These are phyloP conservation scores for Sextonia rubra DNA, from an alignment of 164 flowering plant genomes.

Conservation along the genomic window DNA sequence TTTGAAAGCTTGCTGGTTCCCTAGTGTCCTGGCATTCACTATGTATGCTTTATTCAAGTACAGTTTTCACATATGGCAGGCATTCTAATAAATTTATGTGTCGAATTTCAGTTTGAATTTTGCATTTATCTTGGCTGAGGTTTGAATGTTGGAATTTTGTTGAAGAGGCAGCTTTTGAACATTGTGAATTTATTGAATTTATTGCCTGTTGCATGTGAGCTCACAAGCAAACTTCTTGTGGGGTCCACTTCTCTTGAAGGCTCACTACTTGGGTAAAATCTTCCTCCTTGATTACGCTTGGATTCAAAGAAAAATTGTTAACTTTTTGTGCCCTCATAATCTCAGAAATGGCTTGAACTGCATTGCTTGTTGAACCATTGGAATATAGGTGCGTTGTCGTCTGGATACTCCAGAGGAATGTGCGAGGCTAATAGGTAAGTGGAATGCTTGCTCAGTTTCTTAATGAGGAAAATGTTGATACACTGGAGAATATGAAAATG, in stretches of 20 bases:
- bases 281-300: too few relatives aligned
- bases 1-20: neutral
- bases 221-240: too few relatives aligned
- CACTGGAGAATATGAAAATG: too few relatives aligned
- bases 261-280: too few relatives aligned
- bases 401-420: conserved; percentile 79
- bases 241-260: too few relatives aligned
- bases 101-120: neutral
- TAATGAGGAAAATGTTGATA: too few relatives aligned
- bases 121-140: neutral
- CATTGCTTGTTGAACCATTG: conserved; percentile 3
- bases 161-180: neutral
- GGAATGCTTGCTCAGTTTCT: too few relatives aligned
- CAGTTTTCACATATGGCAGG: neutral
- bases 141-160: too few relatives aligned
- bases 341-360: conserved; percentile 4
- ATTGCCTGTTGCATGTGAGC: too few relatives aligned
- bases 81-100: neutral
- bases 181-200: neutral
- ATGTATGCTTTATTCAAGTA: neutral
- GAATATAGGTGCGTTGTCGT: conserved; percentile 61
- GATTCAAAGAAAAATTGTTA: too few relatives aligned
- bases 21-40: neutral
- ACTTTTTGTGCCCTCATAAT: too few relatives aligned
- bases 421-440: conserved; percentile 77